A percentile compares a stretch with the other conserved stretches of the same genome.
Evolutionary conservation across 106 monocot genomes (phyloP).

Genomic region (Xerophyta viscosa): DNA sequence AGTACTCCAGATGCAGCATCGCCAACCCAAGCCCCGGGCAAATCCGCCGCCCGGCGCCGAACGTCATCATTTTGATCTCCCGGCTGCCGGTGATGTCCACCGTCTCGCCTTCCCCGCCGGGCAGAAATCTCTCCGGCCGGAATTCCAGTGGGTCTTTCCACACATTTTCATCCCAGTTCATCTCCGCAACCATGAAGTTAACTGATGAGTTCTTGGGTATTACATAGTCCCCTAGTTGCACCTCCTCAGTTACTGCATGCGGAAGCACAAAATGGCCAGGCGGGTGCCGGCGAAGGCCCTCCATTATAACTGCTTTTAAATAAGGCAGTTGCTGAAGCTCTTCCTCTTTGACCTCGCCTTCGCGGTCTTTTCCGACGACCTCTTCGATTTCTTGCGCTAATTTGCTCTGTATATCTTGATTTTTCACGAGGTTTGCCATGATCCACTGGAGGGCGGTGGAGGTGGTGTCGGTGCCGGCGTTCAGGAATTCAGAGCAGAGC

Average conservation of each 20-base stretch:
- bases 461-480: slow-evolving; percentile 29
- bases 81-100: slow-evolving; percentile 26
- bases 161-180: slow-evolving; percentile 9
- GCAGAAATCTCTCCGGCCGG: slow-evolving; percentile 24
- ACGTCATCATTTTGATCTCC: slow-evolving; percentile 38
- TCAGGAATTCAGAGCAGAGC: slow-evolving; percentile 30
- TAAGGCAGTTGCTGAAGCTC: slow-evolving; percentile 8
- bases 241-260: slow-evolving; percentile 6
- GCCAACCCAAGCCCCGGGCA: slow-evolving; percentile 26
- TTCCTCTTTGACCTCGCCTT: slow-evolving; percentile 11
- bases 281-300: slow-evolving; percentile 9
- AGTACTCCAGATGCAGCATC: slow-evolving; percentile 23
- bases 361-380: not conserved
- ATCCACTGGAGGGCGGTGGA: slow-evolving; percentile 27
- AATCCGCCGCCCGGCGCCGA: slow-evolving; percentile 23
- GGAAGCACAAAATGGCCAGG: slow-evolving; percentile 9
- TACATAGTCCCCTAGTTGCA: not conserved
- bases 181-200: slow-evolving; percentile 11
- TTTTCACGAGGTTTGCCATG: slow-evolving; percentile 26
- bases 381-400: slow-evolving; percentile 11
- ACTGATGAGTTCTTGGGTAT: slow-evolving; percentile 3
- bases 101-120: slow-evolving; percentile 12
- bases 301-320: slow-evolving; percentile 11
- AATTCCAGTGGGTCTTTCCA: slow-evolving; percentile 24
- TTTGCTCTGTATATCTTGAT: slow-evolving; percentile 16